Evolutionary conservation across 2,329 filamentous ascomycete species (phyloP), one percentile per base, ranked within the genome.

Genomic region (Penicillium janthinellum): DNA sequence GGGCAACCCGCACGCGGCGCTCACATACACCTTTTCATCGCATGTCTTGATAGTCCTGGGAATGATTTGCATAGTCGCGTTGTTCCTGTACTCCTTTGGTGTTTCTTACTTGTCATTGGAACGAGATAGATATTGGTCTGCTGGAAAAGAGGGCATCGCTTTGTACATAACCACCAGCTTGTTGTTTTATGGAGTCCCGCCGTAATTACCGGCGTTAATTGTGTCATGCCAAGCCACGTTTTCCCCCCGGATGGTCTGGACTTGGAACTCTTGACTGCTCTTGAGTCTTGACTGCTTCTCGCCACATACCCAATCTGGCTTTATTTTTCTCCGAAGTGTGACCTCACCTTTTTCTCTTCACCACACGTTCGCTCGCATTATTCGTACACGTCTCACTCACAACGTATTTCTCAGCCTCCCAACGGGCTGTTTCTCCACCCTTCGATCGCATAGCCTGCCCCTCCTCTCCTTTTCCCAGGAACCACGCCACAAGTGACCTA

Each of bases 171-270:
- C 31, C 31, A 37, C 51, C 28, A 15, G 45, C 44, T 47, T 14
- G 22, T 22, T 22, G 28, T 11, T 47, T 22, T 31, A 34, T 39
- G 47, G 28, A 52, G 38, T n/a, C n/a, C 11, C 34, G 39, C 25
- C 31, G 35, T 22, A 52, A 38, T 57, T 44, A 34, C 42, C 31
- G 31, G 44, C 17, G 31, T 41, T 56, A 56, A 28, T 54, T 47
- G 52, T 56, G 51, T 56, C 54, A 57, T 59, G 66, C 67, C 69
- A 69, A 70, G 68, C 67, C 67, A 69, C 68, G 65, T 45, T 61
- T 53, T 59, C 25, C 59, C 49, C 15, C 49, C 65, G 54, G 63
- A 62, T 56, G 63, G 60, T 63, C 62, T 67, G 54, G 64, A 68
- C 63, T 64, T 37, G 31, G 31, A 31, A 6, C 8, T 22, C 22